phyloP scores from a whole-genome alignment of 306 rosid genomes.

The Geum urbanum region DNA sequence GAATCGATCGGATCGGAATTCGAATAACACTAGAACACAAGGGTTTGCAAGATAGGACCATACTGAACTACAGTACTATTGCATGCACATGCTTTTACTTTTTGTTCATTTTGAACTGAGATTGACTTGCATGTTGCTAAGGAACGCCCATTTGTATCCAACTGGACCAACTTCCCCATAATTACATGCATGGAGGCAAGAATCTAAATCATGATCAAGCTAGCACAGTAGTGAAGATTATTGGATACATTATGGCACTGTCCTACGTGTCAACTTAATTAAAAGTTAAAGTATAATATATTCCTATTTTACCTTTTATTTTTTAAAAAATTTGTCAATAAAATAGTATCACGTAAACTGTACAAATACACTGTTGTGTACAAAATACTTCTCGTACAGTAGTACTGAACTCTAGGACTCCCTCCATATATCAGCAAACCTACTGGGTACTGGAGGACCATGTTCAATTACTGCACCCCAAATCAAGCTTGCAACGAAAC shows the following conservation, averaged over 20 bases:
- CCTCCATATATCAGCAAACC: neutral
- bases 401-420: neutral
- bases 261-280: no score
- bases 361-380: no score
- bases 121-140: neutral
- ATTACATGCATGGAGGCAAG: no score
- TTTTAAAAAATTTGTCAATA: no score
- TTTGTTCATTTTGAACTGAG: neutral
- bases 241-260: no score
- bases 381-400: no score
- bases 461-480: neutral
- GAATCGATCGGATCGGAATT: neutral
- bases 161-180: neutral
- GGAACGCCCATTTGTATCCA: neutral
- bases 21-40: neutral
- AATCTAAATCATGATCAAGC: neutral
- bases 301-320: no score
- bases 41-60: neutral
- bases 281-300: no score
- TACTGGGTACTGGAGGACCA: neutral
- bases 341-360: no score
- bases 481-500: conserved; percentile 1
- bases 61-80: neutral
- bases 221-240: no score
- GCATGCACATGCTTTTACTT: neutral